A percentile compares a stretch with the other conserved stretches of the same genome.
Conservation (phyloP, 306 rosid species). For the Mucuna pruriens region DNA sequence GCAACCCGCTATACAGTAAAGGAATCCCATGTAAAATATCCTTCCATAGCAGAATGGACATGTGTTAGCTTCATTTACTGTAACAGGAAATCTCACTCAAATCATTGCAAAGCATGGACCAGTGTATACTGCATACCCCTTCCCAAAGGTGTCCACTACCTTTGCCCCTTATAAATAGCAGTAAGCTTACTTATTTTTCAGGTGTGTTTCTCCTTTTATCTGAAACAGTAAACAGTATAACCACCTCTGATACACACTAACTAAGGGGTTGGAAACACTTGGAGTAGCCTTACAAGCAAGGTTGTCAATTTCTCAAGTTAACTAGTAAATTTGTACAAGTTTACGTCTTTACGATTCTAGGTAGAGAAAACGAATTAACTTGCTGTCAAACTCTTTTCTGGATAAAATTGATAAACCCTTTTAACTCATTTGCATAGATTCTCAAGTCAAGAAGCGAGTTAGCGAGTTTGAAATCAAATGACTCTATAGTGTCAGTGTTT, state of each 20-base stretch:
- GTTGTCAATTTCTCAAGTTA: no score
- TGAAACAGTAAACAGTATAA: not conserved
- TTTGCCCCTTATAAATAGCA: not conserved
- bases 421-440: no score
- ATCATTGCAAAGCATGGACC: not conserved
- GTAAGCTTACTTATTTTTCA: not conserved
- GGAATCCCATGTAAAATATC: not conserved
- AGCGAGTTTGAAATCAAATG: no score
- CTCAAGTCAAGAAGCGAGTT: no score
- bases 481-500: no score
- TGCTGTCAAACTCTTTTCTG: no score
- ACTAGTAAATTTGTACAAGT: no score
- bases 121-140: not conserved
- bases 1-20: not conserved
- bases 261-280: not conserved
- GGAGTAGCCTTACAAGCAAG: not conserved
- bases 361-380: no score
- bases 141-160: constrained; percentile 5
- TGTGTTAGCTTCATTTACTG: not conserved
- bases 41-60: not conserved
- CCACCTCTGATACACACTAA: not conserved
- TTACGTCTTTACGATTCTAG: no score
- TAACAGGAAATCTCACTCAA: not conserved
- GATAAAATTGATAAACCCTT: no score
- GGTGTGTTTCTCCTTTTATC: not conserved